Base-by-base conservation (phyloP, 345 rosid species). In the Pseudoturritis turrita region DNA sequence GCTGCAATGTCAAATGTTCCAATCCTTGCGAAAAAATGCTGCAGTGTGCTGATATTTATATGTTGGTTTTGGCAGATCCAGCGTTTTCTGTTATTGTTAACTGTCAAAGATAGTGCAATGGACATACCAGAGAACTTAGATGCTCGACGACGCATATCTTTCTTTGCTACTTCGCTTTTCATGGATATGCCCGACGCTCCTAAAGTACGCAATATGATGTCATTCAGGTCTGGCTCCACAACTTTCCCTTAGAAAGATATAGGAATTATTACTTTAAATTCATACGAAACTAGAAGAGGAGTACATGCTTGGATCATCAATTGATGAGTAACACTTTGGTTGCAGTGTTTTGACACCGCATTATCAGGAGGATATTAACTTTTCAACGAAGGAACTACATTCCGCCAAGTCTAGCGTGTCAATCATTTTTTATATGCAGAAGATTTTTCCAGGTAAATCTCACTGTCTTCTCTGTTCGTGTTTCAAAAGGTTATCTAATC, bases 111-210 rank as follows among this genome's bases (percentile, higher is more conserved):
- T 73, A 83, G 82, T 76, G 96, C 97, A 62, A 83, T 89, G 90
- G 97, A 91, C 78, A 78, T 94, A 72, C 98, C 98, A 58, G 80
- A 78, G 28, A 94, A 94, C 70, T 65, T 94, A 72, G 97, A 94
- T 35, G 98, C 97, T 73, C 83, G 83, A 44, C 83, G 97, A 56
- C 96, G 97, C 43, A 75, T 94, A 62, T 91, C 96, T 41, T 94
- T 91, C 84, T 94, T 90, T 78, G 97, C 97, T 65, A 90, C 98
- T 74, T 94, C 98, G 31, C 91, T 94, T 73, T 94, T 94, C 77
- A 89, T 88, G 86, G 87, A 85, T 81, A 89, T 94, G 91, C 97
- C 97, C 0, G 73, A 60, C 41, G 91, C 98, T 76, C 98, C 98
- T 5, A 84, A 87, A 85, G 95, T 89, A 54, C 80, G 86, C 72